A percentile compares a stretch with the other conserved stretches of the same genome.
phyloP scores from a whole-genome alignment of 2,329 filamentous ascomycete genomes.

The Blumeriella jaapii region DNA sequence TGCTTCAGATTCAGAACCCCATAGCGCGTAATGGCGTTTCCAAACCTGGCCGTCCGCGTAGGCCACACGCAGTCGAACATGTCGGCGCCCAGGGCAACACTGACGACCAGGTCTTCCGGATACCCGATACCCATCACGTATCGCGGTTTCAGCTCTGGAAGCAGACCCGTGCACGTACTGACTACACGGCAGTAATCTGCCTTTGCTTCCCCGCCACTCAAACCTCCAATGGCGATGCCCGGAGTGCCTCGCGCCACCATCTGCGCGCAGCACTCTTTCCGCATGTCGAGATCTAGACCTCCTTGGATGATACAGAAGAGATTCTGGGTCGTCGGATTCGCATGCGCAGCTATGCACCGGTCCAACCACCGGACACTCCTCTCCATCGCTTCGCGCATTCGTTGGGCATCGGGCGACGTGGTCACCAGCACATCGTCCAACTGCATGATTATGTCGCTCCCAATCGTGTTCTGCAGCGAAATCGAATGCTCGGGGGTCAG shows the following conservation, averaged over 20 bases:
- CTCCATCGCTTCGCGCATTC: slow-evolving; percentile 92
- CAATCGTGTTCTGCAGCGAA: slow-evolving; percentile 88
- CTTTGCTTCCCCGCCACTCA: slow-evolving; percentile 93
- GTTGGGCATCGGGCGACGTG: slow-evolving; percentile 75
- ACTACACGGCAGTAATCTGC: slow-evolving; percentile 86
- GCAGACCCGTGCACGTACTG: slow-evolving; percentile 66
- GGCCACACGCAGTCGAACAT: slow-evolving; percentile 99
- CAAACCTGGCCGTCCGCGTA: slow-evolving; percentile 88
- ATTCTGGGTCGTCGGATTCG: slow-evolving; percentile 73
- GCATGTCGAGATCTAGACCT: slow-evolving; percentile 78
- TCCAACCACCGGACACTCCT: slow-evolving; percentile 93
- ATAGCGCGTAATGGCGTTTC: slow-evolving; percentile 74
- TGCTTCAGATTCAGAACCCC: slow-evolving; percentile 82
- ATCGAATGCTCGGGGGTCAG: slow-evolving; percentile 97
- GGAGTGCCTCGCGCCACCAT: slow-evolving; percentile 90
- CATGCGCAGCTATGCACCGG: slow-evolving; percentile 83
- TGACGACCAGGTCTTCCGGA: slow-evolving; percentile 89
- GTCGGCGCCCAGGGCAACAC: slow-evolving; percentile 85
- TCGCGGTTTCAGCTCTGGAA: slow-evolving; percentile 86
- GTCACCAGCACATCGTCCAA: slow-evolving; percentile 96
- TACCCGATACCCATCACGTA: slow-evolving; percentile 99
- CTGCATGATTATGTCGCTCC: slow-evolving; percentile 99
- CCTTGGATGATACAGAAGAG: slow-evolving; percentile 99
- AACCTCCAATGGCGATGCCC: slow-evolving; percentile 88
- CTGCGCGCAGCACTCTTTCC: slow-evolving; percentile 67